These are phyloP conservation scores for Trypanosoma melophagium DNA, from an alignment of 208 protist genomes.

Conservation along the genomic window DNA sequence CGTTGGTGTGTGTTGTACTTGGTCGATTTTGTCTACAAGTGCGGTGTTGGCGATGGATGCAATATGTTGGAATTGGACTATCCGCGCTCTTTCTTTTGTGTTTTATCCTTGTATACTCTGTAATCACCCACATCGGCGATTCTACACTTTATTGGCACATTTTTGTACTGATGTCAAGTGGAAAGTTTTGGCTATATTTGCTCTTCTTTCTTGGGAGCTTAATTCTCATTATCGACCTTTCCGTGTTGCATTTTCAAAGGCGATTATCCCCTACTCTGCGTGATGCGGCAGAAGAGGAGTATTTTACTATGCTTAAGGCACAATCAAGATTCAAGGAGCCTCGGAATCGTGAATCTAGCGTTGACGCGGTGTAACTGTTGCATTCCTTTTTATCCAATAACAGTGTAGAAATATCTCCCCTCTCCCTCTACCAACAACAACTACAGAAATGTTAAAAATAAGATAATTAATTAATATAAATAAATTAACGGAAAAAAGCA, in stretches of 20 bases:
- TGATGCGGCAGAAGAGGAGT: constrained; percentile 56
- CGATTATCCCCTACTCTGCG: constrained; percentile 57
- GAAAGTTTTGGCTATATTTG: constrained; percentile 80
- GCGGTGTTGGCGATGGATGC: constrained; percentile 78
- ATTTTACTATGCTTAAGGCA: constrained; percentile 6
- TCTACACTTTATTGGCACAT: constrained; percentile 73
- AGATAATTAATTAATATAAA: too few relatives aligned
- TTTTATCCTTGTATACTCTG: constrained; percentile 62
- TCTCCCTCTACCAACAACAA: too few relatives aligned
- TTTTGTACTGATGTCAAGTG: constrained; percentile 51
- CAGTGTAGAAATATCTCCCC: too few relatives aligned
- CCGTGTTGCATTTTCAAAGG: constrained; percentile 56
- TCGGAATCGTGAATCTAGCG: not conserved
- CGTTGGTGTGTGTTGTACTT: constrained; percentile 71
- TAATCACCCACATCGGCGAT: constrained; percentile 51
- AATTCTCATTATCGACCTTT: constrained; percentile 50
- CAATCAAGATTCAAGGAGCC: not conserved
- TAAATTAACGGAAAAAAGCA: too few relatives aligned
- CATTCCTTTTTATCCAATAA: too few relatives aligned
- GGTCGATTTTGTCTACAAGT: constrained; percentile 62
- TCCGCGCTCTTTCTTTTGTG: constrained; percentile 51
- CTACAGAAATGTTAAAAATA: too few relatives aligned
- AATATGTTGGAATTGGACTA: constrained; percentile 52
- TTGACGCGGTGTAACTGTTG: not conserved
- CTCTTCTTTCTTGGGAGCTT: constrained; percentile 52